These are phyloP conservation scores for Claviceps humidiphila DNA, from an alignment of 2,329 filamentous ascomycete species.

Conservation along the genomic window DNA sequence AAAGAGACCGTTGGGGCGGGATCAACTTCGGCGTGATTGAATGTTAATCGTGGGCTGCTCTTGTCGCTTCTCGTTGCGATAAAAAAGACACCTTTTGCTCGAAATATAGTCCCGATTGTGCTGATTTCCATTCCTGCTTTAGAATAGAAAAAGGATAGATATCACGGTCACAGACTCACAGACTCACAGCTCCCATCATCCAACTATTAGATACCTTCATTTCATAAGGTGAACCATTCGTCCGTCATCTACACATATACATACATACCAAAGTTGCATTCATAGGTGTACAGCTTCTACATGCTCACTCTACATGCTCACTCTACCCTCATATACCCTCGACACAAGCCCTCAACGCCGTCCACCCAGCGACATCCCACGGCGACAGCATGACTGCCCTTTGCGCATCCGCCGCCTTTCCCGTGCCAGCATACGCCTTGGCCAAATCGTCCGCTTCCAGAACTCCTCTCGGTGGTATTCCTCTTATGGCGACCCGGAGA, in stretches of 20 bases:
- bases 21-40: not conserved
- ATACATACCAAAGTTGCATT: not conserved
- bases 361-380: conserved; percentile 59
- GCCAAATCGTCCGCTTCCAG: conserved; percentile 59
- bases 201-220: not conserved
- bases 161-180: not conserved
- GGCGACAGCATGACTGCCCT: conserved; percentile 68
- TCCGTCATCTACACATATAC: not conserved
- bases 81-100: not conserved
- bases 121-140: not conserved
- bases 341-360: conserved; percentile 29
- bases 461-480: conserved; percentile 57
- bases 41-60: conserved; percentile 1
- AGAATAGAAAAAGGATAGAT: not conserved
- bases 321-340: conserved; percentile 10
- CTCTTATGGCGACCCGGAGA: conserved; percentile 60
- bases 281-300: conserved; percentile 4
- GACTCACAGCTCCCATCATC: not conserved
- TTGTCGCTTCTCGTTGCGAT: not conserved
- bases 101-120: not conserved
- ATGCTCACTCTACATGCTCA: conserved; percentile 3
- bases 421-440: conserved; percentile 60
- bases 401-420: conserved; percentile 60
- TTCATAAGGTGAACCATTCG: not conserved
- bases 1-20: conserved; percentile 38